A percentile compares a stretch with the other conserved stretches of the same genome.
These are phyloP conservation scores for Entonaema liquescens DNA, from an alignment of 495 filamentous ascomycete species.

Conservation along the genomic window DNA sequence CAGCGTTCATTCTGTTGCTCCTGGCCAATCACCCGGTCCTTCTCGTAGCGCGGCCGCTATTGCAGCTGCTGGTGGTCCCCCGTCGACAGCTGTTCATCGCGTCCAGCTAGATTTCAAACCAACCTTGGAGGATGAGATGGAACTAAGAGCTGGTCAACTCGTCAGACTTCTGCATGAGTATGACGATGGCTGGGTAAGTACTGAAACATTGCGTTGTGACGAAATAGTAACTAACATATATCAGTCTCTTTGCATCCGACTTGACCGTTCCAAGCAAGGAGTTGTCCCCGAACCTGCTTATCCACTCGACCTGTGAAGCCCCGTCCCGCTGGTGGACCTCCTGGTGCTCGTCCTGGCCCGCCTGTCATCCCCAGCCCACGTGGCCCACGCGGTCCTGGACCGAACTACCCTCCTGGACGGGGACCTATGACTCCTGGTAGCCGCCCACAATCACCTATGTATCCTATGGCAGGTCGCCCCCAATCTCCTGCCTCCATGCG, in stretches of 20 bases:
- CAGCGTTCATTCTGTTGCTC: conserved; percentile 60
- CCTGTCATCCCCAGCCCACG: conserved; percentile 48
- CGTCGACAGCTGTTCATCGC: conserved; percentile 74
- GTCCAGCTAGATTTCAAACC: conserved; percentile 96
- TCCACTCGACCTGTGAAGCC: conserved; percentile 93
- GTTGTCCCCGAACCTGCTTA: conserved; percentile 92
- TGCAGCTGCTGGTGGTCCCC: conserved; percentile 64
- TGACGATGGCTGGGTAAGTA: conserved; percentile 96
- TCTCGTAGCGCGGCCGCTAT: conserved; percentile 59
- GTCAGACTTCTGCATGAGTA: conserved; percentile 94
- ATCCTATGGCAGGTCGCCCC: conserved; percentile 51
- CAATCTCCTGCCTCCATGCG: conserved; percentile 47
- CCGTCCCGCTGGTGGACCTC: conserved; percentile 60
- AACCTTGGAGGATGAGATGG: conserved; percentile 90
- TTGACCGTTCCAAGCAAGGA: conserved; percentile 91
- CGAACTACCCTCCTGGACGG: conserved; percentile 54
- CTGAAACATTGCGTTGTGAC: neutral
- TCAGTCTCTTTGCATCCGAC: conserved; percentile 86
- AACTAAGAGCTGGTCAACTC: conserved; percentile 77
- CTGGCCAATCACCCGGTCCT: conserved; percentile 56
- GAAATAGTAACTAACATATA: conserved; percentile 50
- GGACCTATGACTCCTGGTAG: conserved; percentile 56
- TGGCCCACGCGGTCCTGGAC: conserved; percentile 59
- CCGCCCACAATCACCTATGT: conserved; percentile 54
- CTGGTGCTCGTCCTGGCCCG: conserved; percentile 52